These are phyloP conservation scores for Nepenthes mirabilis DNA, from an alignment of 148 eudicot genomes.

Conservation along the genomic window DNA sequence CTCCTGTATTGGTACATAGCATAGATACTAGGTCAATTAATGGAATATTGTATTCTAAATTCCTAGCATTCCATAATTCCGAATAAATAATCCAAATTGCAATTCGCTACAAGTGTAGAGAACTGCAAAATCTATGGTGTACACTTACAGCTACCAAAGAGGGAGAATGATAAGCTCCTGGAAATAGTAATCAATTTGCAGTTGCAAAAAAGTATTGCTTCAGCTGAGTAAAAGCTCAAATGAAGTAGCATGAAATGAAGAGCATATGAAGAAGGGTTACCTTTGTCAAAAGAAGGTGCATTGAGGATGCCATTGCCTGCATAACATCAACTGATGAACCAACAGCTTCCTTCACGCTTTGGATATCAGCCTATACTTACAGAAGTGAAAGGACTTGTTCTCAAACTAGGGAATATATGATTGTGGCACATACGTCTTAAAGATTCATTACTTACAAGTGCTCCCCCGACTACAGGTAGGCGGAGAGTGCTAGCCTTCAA, in stretches of 20 bases:
- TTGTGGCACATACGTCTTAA: background rate
- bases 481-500: slow-evolving; percentile 96
- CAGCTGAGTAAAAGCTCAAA: background rate
- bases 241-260: background rate
- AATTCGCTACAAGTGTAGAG: no score
- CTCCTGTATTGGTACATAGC: no score
- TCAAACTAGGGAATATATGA: background rate
- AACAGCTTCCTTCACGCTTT: slow-evolving; percentile 69
- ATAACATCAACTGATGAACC: slow-evolving; percentile 76
- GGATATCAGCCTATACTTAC: slow-evolving; percentile 57
- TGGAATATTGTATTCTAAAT: no score
- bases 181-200: no score
- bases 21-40: no score
- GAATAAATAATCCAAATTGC: no score
- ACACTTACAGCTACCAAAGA: no score
- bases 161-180: no score
- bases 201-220: background rate
- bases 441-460: slow-evolving; percentile 39
- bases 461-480: slow-evolving; percentile 93
- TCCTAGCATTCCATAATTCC: no score
- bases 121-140: no score
- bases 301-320: slow-evolving; percentile 67
- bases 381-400: background rate
- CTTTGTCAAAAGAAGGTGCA: slow-evolving; percentile 42
- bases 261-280: slow-evolving; percentile 16